Evolutionary conservation across 2,329 filamentous ascomycete genomes (phyloP).

Genomic region (Decorospora gaudefroyi): DNA sequence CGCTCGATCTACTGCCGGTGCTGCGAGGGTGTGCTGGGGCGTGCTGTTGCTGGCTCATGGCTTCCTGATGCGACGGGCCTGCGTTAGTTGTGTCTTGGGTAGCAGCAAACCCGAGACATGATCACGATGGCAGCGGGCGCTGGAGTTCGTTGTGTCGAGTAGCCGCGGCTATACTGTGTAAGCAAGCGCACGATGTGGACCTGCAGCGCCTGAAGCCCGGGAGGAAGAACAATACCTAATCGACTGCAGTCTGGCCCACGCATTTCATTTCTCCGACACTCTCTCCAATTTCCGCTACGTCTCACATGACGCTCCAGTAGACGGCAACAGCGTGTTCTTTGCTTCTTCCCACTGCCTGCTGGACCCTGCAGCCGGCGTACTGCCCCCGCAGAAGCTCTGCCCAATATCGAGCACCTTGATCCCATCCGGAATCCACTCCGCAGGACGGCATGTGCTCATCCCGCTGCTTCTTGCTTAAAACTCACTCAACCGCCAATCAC

Average conservation of each 20-base stretch:
- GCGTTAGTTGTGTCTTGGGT: slow-evolving; percentile 15
- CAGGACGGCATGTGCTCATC: slow-evolving; percentile 19
- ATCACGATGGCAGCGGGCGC: slow-evolving; percentile 14
- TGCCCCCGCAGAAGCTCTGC: slow-evolving; percentile 25
- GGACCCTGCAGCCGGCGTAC: slow-evolving; percentile 29
- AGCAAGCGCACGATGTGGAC: no score
- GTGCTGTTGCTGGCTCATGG: slow-evolving; percentile 17
- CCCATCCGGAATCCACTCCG: slow-evolving; percentile 23
- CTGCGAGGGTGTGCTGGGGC: slow-evolving; percentile 23
- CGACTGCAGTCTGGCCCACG: slow-evolving; percentile 9
- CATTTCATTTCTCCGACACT: slow-evolving; percentile 12
- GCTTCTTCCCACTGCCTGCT: slow-evolving; percentile 13
- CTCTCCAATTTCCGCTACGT: slow-evolving; percentile 9
- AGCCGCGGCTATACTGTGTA: no score
- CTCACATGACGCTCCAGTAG: slow-evolving; percentile 13
- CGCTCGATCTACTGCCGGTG: slow-evolving; percentile 14
- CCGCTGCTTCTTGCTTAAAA: slow-evolving; percentile 24
- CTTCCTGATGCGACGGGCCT: slow-evolving; percentile 7
- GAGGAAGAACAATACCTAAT: slow-evolving; percentile 1
- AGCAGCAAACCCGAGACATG: slow-evolving; percentile 2
- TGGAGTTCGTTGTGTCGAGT: no score
- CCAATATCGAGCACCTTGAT: slow-evolving; percentile 1
- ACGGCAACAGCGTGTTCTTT: slow-evolving; percentile 11
- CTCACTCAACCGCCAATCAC: slow-evolving; percentile 31
- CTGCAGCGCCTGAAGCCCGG: not conserved